A percentile compares a stretch with the other conserved stretches of the same genome.
Conservation (phyloP, 306 rosid genomes). For the Ochetophila trinervis region DNA sequence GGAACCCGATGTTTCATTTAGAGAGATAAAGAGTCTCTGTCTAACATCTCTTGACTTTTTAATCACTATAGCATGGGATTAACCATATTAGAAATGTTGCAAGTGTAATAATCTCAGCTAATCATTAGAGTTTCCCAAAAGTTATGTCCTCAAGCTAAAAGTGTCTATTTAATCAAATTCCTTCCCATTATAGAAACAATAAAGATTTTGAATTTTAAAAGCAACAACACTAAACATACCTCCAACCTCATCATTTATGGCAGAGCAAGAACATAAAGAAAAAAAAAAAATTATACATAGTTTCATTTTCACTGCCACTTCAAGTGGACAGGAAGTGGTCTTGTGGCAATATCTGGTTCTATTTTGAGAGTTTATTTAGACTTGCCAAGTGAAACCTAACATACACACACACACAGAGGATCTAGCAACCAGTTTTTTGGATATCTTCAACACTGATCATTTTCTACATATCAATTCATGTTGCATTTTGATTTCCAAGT, state of each 20-base stretch:
- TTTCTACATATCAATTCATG: neutral
- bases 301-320: neutral
- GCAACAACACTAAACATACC: neutral
- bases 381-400: neutral
- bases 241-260: neutral
- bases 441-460: neutral
- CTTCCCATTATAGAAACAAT: too few species aligned
- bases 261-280: neutral
- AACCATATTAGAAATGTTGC: neutral
- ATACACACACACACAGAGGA: neutral
- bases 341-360: neutral
- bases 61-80: neutral
- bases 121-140: neutral
- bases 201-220: too few species aligned
- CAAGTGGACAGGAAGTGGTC: neutral
- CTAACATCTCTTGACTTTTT: neutral
- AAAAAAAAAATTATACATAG: neutral
- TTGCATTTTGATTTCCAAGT: constrained; percentile 6
- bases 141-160: neutral
- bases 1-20: neutral
- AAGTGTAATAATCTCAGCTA: neutral
- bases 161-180: too few species aligned
- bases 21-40: neutral
- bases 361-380: neutral
- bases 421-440: neutral